Evolutionary conservation across 108 stramenopile species (phyloP).

Genomic region (Cyclotella choctawhatcheeana): DNA sequence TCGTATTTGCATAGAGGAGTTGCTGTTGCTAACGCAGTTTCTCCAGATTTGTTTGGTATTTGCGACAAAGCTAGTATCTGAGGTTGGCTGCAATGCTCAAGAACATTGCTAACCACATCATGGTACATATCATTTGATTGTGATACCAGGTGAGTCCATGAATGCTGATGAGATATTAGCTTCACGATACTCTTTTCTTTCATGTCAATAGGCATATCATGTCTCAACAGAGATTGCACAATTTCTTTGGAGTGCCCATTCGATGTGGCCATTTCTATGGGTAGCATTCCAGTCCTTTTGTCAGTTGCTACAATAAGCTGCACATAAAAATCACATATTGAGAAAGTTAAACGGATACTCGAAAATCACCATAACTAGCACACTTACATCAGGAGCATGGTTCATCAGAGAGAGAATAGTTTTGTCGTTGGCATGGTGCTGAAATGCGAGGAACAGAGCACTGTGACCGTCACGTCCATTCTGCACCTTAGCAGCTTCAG

Average conservation of each 20-base stretch:
- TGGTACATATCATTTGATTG: slow-evolving; percentile 83
- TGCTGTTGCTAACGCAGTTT: slow-evolving; percentile 79
- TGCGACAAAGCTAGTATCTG: slow-evolving; percentile 87
- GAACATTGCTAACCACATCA: slow-evolving; percentile 83
- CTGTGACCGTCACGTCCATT: slow-evolving; percentile 77
- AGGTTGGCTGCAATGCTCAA: slow-evolving; percentile 83
- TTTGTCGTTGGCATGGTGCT: slow-evolving; percentile 83
- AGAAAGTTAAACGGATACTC: too few relatives aligned
- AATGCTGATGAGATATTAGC: slow-evolving; percentile 80
- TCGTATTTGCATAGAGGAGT: slow-evolving; percentile 91
- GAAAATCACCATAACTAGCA: too few relatives aligned
- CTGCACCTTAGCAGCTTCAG: slow-evolving; percentile 50
- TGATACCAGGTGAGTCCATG: slow-evolving; percentile 89
- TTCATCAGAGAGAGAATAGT: slow-evolving; percentile 87
- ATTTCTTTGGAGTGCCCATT: slow-evolving; percentile 86
- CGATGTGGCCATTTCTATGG: slow-evolving; percentile 86
- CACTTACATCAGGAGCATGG: slow-evolving; percentile 77
- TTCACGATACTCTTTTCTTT: slow-evolving; percentile 82
- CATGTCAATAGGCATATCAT: slow-evolving; percentile 85
- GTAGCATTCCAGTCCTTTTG: slow-evolving; percentile 81
- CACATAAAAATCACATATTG: too few relatives aligned
- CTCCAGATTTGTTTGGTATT: slow-evolving; percentile 78
- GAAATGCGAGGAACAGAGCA: slow-evolving; percentile 79
- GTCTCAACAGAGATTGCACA: slow-evolving; percentile 82
- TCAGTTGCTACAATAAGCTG: slow-evolving; percentile 75